Evolutionary conservation across 768 basidiomycete species (phyloP).

Genomic region (Boletus coccyginus): DNA sequence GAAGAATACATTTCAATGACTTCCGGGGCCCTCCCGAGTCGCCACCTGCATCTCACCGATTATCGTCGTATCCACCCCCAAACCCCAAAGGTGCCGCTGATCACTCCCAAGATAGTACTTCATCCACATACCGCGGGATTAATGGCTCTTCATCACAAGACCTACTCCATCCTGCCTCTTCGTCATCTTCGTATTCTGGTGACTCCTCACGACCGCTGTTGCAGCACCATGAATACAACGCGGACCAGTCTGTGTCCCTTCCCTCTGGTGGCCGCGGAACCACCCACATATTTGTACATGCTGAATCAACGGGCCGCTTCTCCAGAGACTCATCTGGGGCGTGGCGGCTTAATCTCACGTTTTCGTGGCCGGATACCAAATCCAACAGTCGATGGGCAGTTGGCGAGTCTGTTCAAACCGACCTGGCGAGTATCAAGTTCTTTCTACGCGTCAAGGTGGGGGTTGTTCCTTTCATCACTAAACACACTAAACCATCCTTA

Average conservation of each 20-base stretch:
- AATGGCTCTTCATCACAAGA: constrained; percentile 21
- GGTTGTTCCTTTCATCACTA: constrained; percentile 8
- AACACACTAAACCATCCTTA: constrained; percentile 24
- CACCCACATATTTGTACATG: constrained; percentile 51
- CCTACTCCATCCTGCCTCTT: constrained; percentile 15
- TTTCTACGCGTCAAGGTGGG: constrained; percentile 66
- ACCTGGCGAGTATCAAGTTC: constrained; percentile 64
- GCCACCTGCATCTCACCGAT: constrained; percentile 8
- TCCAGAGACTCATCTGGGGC: constrained; percentile 52
- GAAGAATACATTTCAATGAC: constrained; percentile 63
- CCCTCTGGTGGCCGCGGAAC: constrained; percentile 31
- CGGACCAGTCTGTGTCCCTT: constrained; percentile 11
- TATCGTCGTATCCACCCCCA: constrained; percentile 16
- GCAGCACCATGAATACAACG: constrained; percentile 11
- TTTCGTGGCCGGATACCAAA: constrained; percentile 71
- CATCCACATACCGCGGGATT: constrained; percentile 6
- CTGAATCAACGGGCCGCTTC: constrained; percentile 60
- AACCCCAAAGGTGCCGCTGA: constrained; percentile 30
- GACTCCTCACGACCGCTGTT: constrained; percentile 28
- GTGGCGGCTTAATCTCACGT: constrained; percentile 61
- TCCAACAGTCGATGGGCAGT: constrained; percentile 73
- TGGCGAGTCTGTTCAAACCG: constrained; percentile 72
- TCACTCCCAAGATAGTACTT: constrained; percentile 19
- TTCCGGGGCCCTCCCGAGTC: constrained; percentile 25
- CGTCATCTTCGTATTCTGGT: constrained; percentile 23